Base-by-base conservation (phyloP, 176 grass and related monocot species). In the Bonia amplexicaulis region DNA sequence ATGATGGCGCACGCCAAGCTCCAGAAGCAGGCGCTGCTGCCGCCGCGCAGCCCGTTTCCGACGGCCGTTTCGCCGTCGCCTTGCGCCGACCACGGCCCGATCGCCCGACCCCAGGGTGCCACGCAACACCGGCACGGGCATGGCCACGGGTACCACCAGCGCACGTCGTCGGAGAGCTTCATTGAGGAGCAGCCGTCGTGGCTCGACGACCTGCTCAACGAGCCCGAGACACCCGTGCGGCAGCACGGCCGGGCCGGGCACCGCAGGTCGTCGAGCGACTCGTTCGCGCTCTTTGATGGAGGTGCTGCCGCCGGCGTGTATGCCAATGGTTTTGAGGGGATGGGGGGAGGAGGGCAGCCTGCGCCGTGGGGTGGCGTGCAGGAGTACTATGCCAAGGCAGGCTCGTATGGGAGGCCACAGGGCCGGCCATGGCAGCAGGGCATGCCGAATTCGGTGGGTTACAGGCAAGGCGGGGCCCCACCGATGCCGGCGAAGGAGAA, bases 111-210 rank as follows among this genome's bases (percentile, higher is more conserved):
- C 2, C 94, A 89, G 85, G 80, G 51, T 31, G 74, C 88, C 11
- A n/a, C 83, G 19, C 75, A 80, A 70, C 86, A 84, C 31, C 83
- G 85, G 46, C 31, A 75, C 2, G 79, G 76, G 47, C 71, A 77
- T 9, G 82, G 81, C 19, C 87, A 91, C 19, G 85, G 55, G 40
- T 71, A 84, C 78, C 96, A 96, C 69, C 91, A 90, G 83, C 90
- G 91, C 77, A 96, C 92, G 64, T 93, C 91, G 52, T 99, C 96
- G 0, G 96, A 96, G 84, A 92, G 96, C 88, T 94, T 99, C 84
- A 90, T 95, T 8, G 96, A 99, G 76, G 96, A 96, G 81, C 96
- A 99, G 79, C 93, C 93, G 17, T 90, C 91, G 26, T 99, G 93
- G 96, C 96, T 99, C 8, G 93, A 99, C 6, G 96, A 99, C 78